Conservation (phyloP, 768 basidiomycete species). For the Auricularia heimuer region DNA sequence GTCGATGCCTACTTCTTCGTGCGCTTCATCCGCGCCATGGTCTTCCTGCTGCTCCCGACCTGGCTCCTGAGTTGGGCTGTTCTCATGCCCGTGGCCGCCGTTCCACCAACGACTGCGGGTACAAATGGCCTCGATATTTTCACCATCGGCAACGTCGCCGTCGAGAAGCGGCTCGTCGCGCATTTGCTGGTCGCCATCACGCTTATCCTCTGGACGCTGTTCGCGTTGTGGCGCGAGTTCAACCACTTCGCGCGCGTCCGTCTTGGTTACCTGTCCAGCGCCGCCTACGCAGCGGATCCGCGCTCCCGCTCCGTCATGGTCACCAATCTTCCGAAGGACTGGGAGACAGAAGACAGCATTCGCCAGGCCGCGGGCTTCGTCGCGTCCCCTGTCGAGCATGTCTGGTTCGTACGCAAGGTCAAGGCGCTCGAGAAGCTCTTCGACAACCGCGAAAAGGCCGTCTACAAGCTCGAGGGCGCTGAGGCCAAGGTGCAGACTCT, state of each 20-base stretch:
- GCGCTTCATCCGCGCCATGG: constrained; percentile 79
- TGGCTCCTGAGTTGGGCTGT: constrained; percentile 86
- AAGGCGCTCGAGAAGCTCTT: constrained; percentile 6
- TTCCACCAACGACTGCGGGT: constrained; percentile 32
- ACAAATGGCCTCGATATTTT: constrained; percentile 57
- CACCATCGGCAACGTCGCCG: constrained; percentile 69
- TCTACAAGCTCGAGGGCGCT: constrained; percentile 69
- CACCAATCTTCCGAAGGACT: constrained; percentile 1
- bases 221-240: constrained; percentile 76
- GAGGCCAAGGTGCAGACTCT: constrained; percentile 50
- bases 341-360: not conserved
- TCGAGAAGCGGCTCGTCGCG: constrained; percentile 43
- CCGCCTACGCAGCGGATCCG: constrained; percentile 1
- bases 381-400: constrained; percentile 1
- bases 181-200: constrained; percentile 69
- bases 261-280: constrained; percentile 20
- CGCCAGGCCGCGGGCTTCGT: constrained; percentile 5
- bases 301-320: constrained; percentile 7
- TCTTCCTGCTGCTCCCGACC: constrained; percentile 74
- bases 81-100: constrained; percentile 65
- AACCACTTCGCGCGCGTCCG: constrained; percentile 67
- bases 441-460: not conserved
- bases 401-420: constrained; percentile 4
- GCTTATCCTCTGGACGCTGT: constrained; percentile 68
- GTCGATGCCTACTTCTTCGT: constrained; percentile 92